phyloP scores from a whole-genome alignment of 305 asterid genomes.

The Fraxinus sp. region DNA sequence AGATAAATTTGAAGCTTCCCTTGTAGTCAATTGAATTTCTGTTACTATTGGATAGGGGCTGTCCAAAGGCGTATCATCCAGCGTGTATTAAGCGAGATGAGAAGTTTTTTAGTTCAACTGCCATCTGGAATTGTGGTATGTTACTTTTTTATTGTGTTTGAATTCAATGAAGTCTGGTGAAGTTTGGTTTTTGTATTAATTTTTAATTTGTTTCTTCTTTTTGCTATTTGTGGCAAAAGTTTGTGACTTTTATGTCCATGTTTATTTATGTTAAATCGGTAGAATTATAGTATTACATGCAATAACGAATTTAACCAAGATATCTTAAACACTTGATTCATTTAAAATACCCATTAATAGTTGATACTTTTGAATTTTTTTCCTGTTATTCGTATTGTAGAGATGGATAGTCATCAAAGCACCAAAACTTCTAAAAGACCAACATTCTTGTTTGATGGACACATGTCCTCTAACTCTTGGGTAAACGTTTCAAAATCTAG shows the following conservation, averaged over 20 bases:
- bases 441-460: background rate
- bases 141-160: slow-evolving; percentile 13
- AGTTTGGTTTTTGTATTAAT: background rate
- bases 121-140: slow-evolving; percentile 65
- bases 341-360: slow-evolving; percentile 1
- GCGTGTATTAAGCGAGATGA: slow-evolving; percentile 57
- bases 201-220: slow-evolving; percentile 8
- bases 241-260: background rate
- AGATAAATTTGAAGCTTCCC: background rate
- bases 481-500: background rate
- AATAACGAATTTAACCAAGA: background rate
- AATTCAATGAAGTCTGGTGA: background rate
- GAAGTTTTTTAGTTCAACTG: slow-evolving; percentile 45
- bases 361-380: background rate
- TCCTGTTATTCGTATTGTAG: background rate
- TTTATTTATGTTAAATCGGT: background rate
- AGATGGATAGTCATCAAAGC: background rate
- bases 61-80: slow-evolving; percentile 59
- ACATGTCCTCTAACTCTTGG: background rate
- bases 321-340: slow-evolving; percentile 10
- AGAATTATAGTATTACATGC: background rate
- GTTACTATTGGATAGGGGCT: slow-evolving; percentile 41
- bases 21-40: slow-evolving; percentile 13
- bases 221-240: slow-evolving; percentile 1
- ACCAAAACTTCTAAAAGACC: background rate